Conservation (phyloP, 257 asterid species). For the Ehretia macrophylla region DNA sequence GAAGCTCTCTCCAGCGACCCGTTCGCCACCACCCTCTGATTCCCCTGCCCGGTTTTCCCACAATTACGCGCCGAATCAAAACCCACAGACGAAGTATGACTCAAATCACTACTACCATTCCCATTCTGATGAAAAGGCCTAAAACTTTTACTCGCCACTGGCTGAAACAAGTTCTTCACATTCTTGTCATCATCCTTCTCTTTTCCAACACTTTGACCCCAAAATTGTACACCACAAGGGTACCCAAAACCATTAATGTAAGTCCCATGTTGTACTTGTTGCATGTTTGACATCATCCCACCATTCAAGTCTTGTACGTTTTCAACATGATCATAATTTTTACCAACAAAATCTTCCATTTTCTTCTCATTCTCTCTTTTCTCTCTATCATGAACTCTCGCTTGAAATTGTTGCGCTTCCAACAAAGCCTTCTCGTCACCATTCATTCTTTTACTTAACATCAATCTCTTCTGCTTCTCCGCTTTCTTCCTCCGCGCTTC, state of each 20-base stretch:
- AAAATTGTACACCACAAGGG: not conserved
- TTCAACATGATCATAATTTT: constrained; percentile 3
- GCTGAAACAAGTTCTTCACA: constrained; percentile 11
- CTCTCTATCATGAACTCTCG: constrained; percentile 36
- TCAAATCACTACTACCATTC: not conserved
- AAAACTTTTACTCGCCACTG: constrained; percentile 10
- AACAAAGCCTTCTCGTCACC: constrained; percentile 21
- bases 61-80: constrained; percentile 30
- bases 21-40: constrained; percentile 12
- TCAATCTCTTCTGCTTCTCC: constrained; percentile 31
- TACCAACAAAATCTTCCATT: constrained; percentile 14
- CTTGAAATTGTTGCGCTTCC: constrained; percentile 32
- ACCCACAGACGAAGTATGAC: constrained; percentile 13
- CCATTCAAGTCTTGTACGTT: constrained; percentile 9
- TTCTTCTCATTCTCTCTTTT: constrained; percentile 28
- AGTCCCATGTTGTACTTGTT: not conserved
- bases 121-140: constrained; percentile 8
- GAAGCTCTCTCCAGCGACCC: constrained; percentile 34
- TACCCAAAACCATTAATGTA: not conserved
- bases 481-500: constrained; percentile 50
- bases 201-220: constrained; percentile 2
- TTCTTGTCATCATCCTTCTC: constrained; percentile 3
- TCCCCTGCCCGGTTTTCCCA: not conserved
- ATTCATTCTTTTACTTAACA: constrained; percentile 5
- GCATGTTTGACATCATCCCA: not conserved